Base-by-base conservation (phyloP, 164 flowering plant species). In the Chimonanthus praecox region DNA sequence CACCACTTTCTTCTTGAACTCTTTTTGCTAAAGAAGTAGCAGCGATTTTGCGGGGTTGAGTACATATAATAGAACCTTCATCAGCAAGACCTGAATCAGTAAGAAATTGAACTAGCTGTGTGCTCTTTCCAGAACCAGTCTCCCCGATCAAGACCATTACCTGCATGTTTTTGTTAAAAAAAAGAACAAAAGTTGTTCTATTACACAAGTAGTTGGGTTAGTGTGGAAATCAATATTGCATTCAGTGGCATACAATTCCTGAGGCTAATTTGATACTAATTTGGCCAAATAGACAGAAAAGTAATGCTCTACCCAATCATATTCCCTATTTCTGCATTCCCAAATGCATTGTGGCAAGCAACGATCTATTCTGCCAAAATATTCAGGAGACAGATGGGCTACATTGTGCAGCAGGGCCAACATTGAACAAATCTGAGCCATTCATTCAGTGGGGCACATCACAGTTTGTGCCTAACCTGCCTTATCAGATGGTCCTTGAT, bases 111-210 rank as follows among this genome's bases (percentile, higher is more conserved):
- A 86, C 92, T 82, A 96, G 75, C 80, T 96, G 99, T 8, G 99
- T 94, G 76, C 99, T 96, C 83, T 96, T 96, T 21, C 99, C 99
- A 2, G 97, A 96, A 73, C 99, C 99, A 75, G 99, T 96, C 81
- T 96, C 98, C 69, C 99, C 99, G 70, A 92, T 79, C 84, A 96
- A 85, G 5, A 96, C 90, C 80, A 83, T 82, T 61, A 87, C 81
- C 99, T 94, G 88, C 69, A 49, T 6, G 21, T 67, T 62, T 5
- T 18, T 47, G 48, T 67, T 48, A 65, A 54, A 61, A 46, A 10
- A 10, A 61, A 60, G 3, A 21, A 11, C 16, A 2, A 67, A 73
- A 71, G 72, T 15, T 11, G 61, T 43, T 63, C 46, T 6, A 6
- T 51, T 18, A 65, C 15, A 67, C 50, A n/a, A 44, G 47, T 58